Conservation (phyloP, 768 basidiomycete species). For the Psilocybe azurescens region DNA sequence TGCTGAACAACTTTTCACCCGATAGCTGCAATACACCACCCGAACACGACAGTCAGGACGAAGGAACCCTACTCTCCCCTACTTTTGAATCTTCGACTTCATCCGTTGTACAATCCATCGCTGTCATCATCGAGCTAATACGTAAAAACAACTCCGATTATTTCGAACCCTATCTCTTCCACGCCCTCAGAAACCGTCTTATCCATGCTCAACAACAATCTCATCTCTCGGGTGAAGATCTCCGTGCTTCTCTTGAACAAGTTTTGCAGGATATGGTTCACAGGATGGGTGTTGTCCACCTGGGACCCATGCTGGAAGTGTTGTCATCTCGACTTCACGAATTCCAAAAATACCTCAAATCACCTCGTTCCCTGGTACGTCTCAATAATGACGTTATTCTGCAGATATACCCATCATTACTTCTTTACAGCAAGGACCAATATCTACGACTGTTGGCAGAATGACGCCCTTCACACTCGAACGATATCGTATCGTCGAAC, state of each 20-base stretch:
- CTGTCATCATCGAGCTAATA: slow-evolving; percentile 91
- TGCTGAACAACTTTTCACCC: slow-evolving; percentile 65
- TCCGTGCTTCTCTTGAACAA: slow-evolving; percentile 67
- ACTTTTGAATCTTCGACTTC: slow-evolving; percentile 66
- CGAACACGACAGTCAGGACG: slow-evolving; percentile 23
- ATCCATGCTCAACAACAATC: slow-evolving; percentile 85
- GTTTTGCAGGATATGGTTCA: slow-evolving; percentile 85
- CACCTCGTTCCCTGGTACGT: slow-evolving; percentile 79
- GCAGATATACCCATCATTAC: slow-evolving; percentile 11
- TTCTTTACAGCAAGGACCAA: slow-evolving; percentile 60
- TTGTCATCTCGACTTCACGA: slow-evolving; percentile 71
- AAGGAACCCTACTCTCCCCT: slow-evolving; percentile 28
- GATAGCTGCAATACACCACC: slow-evolving; percentile 27
- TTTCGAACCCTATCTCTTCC: slow-evolving; percentile 97
- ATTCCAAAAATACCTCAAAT: slow-evolving; percentile 70
- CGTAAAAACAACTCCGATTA: slow-evolving; percentile 99
- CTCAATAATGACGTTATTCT: not conserved
- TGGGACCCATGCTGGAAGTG: slow-evolving; percentile 79
- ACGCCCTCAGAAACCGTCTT: slow-evolving; percentile 88
- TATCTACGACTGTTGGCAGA: slow-evolving; percentile 75
- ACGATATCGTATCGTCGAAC: slow-evolving; percentile 93
- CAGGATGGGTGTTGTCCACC: slow-evolving; percentile 88
- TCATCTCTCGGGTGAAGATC: slow-evolving; percentile 54
- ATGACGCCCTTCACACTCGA: slow-evolving; percentile 90
- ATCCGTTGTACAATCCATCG: slow-evolving; percentile 85